Conservation (phyloP, 2,329 filamentous ascomycete genomes). For the Lachnellula hyalina region DNA sequence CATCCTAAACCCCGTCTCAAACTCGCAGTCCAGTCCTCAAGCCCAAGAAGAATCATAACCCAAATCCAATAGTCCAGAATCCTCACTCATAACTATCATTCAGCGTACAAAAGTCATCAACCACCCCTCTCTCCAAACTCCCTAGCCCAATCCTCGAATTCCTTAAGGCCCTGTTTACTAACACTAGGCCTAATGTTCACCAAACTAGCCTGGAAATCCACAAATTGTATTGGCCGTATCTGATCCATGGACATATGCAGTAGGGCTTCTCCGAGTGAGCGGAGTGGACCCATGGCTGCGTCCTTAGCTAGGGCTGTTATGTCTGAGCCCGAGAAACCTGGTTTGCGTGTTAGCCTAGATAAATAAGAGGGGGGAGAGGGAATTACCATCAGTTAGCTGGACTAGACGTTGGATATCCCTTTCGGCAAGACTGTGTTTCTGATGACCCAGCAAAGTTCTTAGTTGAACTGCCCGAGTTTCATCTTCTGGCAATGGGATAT, state of each 20-base stretch:
- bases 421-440: conserved; percentile 63
- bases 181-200: conserved; percentile 85
- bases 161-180: conserved; percentile 73
- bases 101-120: conserved; percentile 33
- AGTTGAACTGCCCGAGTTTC: conserved; percentile 77
- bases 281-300: conserved; percentile 91
- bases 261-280: conserved; percentile 83
- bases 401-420: conserved; percentile 71
- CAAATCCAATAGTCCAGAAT: background rate
- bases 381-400: conserved; percentile 60
- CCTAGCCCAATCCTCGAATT: conserved; percentile 90
- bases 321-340: conserved; percentile 96
- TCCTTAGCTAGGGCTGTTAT: conserved; percentile 97
- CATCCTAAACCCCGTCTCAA: background rate
- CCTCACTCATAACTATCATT: background rate
- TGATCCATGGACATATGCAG: conserved; percentile 91
- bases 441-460: conserved; percentile 72
- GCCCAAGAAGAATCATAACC: background rate
- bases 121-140: conserved; percentile 91
- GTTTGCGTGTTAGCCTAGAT: conserved; percentile 9
- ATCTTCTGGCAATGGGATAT: conserved; percentile 87
- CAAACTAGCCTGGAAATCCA: conserved; percentile 81
- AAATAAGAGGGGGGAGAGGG: background rate
- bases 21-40: background rate
- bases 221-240: conserved; percentile 77